phyloP scores from a whole-genome alignment of 306 rosid genomes.

The Casuarina equisetifolia region DNA sequence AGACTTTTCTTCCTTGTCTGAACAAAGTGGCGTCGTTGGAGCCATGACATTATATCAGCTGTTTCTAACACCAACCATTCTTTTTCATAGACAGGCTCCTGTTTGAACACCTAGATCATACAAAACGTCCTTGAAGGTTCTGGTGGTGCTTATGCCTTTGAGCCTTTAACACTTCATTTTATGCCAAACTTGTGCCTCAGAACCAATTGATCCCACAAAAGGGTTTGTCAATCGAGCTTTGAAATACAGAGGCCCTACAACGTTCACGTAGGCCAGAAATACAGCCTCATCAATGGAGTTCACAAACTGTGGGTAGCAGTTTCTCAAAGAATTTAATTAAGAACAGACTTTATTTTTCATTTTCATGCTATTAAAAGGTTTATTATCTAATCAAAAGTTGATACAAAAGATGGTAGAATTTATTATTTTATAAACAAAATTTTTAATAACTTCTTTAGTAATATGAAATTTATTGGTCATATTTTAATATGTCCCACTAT shows the following conservation, averaged over 20 bases:
- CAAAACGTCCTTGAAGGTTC: neutral
- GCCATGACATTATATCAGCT: too few relatives aligned
- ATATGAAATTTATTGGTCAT: too few relatives aligned
- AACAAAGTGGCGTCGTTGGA: too few relatives aligned
- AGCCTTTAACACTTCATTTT: neutral
- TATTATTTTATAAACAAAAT: too few relatives aligned
- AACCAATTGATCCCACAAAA: slow-evolving; percentile 26
- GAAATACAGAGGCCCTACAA: slow-evolving; percentile 35
- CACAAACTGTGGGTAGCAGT: slow-evolving; percentile 26
- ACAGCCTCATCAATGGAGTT: slow-evolving; percentile 32
- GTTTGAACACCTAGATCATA: neutral
- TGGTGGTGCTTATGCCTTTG: neutral
- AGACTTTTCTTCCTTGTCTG: too few relatives aligned
- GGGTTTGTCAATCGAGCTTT: slow-evolving; percentile 35
- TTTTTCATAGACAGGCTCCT: neutral
- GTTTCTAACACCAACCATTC: neutral
- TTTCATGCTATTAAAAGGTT: too few relatives aligned
- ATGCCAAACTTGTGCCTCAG: neutral
- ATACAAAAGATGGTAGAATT: too few relatives aligned
- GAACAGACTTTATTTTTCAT: too few relatives aligned
- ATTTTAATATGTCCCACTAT: too few relatives aligned
- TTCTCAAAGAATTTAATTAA: too few relatives aligned
- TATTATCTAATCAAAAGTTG: too few relatives aligned
- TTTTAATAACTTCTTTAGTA: too few relatives aligned
- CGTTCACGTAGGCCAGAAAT: slow-evolving; percentile 19